Evolutionary conservation across 1,284 basidiomycete species (phyloP).

Genomic region (Cryptococcus sp.): DNA sequence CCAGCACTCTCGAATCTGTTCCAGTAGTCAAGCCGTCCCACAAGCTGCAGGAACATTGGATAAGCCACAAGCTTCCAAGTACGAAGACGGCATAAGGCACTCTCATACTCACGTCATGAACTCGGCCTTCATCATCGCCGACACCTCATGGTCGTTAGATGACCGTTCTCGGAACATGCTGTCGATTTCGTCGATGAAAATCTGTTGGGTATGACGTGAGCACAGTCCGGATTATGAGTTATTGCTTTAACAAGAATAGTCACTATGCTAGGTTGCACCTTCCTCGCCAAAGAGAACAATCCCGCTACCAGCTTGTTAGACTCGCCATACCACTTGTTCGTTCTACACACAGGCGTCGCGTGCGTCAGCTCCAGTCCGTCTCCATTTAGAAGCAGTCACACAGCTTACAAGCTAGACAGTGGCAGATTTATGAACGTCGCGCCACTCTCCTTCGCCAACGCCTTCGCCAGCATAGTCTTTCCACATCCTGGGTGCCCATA

Average conservation of each 20-base stretch:
- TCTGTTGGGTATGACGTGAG: constrained; percentile 36
- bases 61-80: neutral
- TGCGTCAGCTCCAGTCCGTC: constrained; percentile 28
- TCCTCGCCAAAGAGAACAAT: constrained; percentile 68
- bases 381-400: constrained; percentile 60
- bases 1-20: constrained; percentile 69
- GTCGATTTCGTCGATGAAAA: constrained; percentile 81
- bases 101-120: constrained; percentile 88
- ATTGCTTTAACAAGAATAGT: constrained; percentile 21
- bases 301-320: constrained; percentile 96
- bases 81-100: neutral
- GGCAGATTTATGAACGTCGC: constrained; percentile 95
- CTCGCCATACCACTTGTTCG: constrained; percentile 97
- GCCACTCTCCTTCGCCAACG: constrained; percentile 90
- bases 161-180: constrained; percentile 84
- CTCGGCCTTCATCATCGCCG: constrained; percentile 99
- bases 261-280: constrained; percentile 67
- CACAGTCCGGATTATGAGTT: neutral
- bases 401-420: constrained; percentile 58
- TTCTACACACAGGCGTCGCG: constrained; percentile 23
- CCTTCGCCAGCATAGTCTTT: constrained; percentile 93
- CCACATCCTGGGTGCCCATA: constrained; percentile 91
- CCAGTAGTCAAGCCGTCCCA: constrained; percentile 96
- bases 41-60: constrained; percentile 55
- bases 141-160: constrained; percentile 92